Percentiles rank a stretch among this genome's conserved stretches.
Evolutionary conservation across 2,329 filamentous ascomycete genomes (phyloP).

Genomic region (Colletotrichum falcatum): DNA sequence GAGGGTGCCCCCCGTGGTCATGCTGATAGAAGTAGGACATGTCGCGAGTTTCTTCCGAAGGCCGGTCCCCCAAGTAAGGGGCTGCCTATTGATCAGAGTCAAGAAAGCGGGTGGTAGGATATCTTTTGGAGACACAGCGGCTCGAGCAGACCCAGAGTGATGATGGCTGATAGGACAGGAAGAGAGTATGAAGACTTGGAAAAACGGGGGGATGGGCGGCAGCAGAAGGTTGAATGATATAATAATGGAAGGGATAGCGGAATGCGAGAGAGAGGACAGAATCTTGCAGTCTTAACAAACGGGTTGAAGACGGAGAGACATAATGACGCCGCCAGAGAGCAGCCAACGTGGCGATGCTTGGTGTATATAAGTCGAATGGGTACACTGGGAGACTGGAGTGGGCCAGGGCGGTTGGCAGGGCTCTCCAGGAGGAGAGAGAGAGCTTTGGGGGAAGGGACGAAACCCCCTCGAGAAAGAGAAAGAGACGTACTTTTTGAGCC

Average conservation of each 20-base stretch:
- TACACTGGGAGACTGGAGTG: not conserved
- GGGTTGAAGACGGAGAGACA: constrained; percentile 5
- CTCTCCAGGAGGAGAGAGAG: constrained; percentile 3
- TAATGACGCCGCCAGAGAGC: constrained; percentile 13
- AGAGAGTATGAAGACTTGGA: not conserved
- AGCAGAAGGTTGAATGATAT: constrained; percentile 8
- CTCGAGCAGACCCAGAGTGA: not conserved
- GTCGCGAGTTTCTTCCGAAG: not conserved
- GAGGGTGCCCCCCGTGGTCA: constrained; percentile 18
- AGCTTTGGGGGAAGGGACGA: constrained; percentile 10
- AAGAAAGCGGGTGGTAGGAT: not conserved
- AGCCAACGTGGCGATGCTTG: constrained; percentile 21
- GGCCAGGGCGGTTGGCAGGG: constrained; percentile 26
- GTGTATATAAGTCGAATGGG: constrained; percentile 31
- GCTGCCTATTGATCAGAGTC: not conserved
- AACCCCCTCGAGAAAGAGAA: constrained; percentile 17
- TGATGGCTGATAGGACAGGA: no score
- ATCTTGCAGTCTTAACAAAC: not conserved
- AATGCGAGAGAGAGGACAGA: not conserved
- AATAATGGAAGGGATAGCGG: not conserved
- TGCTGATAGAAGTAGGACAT: constrained; percentile 26
- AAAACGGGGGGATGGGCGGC: not conserved
- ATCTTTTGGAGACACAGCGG: not conserved
- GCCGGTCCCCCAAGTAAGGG: not conserved
- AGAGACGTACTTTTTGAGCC: constrained; percentile 32